Conservation (phyloP, 305 asterid genomes). For the Fraxinus dipetala region DNA sequence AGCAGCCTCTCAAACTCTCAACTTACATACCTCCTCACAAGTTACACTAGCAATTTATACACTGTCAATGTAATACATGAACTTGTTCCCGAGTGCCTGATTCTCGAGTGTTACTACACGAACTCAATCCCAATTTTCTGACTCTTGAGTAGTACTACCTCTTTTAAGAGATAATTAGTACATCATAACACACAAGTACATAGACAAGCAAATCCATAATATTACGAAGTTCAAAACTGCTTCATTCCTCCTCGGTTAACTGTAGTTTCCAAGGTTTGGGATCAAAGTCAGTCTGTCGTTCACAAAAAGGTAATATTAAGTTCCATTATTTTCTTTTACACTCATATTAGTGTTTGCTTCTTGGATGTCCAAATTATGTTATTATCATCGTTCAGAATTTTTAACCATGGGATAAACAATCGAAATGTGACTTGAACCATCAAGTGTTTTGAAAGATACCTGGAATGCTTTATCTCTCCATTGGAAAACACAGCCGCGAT, state of each 20-base stretch:
- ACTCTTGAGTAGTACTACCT: background rate
- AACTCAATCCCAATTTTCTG: background rate
- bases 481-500: constrained; percentile 41
- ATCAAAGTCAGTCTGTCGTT: constrained; percentile 41
- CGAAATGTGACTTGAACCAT: background rate
- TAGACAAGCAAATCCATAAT: background rate
- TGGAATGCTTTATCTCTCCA: constrained; percentile 43
- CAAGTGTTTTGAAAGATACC: constrained; percentile 23
- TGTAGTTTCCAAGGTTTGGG: constrained; percentile 41
- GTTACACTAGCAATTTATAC: background rate
- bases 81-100: background rate
- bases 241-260: constrained; percentile 27
- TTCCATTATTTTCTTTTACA: background rate
- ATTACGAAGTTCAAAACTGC: background rate
- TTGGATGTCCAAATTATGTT: background rate
- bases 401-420: background rate
- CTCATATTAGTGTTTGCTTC: background rate
- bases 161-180: background rate
- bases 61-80: background rate
- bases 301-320: background rate
- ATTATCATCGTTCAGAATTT: background rate
- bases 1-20: background rate
- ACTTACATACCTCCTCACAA: background rate
- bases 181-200: background rate
- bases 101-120: background rate